phyloP scores from a whole-genome alignment of 192 early-diverging fungal genomes.

The Chytriomyces hyalinus region DNA sequence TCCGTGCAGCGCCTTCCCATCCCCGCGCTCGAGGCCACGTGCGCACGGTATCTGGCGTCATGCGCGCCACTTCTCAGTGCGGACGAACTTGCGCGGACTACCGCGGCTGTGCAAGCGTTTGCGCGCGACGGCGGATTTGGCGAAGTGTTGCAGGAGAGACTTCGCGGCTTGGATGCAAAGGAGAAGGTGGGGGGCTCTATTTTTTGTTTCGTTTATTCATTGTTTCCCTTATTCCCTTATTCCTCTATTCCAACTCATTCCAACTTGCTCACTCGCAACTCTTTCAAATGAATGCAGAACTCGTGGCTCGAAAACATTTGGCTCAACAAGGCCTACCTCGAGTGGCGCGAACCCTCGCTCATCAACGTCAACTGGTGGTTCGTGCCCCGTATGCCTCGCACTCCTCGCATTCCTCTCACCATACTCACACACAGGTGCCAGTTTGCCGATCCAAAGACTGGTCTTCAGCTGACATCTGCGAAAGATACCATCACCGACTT shows the following conservation, averaged over 20 bases:
- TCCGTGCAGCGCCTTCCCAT: conserved; percentile 82
- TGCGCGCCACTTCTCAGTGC: conserved; percentile 72
- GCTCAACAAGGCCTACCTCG: conserved; percentile 59
- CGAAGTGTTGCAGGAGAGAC: conserved; percentile 73
- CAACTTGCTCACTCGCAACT: not conserved
- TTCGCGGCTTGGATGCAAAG: conserved; percentile 69
- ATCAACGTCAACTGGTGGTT: conserved; percentile 66
- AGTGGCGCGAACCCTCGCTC: conserved; percentile 58
- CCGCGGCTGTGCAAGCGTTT: conserved; percentile 75
- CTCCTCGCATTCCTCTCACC: no score
- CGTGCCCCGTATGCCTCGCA: no score
- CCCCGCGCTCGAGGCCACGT: conserved; percentile 78
- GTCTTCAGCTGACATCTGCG: not conserved
- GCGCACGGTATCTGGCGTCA: conserved; percentile 74
- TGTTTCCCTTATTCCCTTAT: not conserved
- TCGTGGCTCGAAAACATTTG: conserved; percentile 89
- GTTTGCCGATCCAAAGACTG: conserved; percentile 47
- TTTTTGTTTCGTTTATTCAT: not conserved
- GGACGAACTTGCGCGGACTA: conserved; percentile 64
- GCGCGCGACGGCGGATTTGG: conserved; percentile 70
- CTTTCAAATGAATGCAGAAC: conserved; percentile 44
- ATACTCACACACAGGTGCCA: conserved; percentile 25
- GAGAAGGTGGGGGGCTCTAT: conserved; percentile 49
- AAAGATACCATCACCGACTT: conserved; percentile 39
- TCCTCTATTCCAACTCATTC: no score